Percentiles rank a stretch among this genome's conserved stretches.
These are phyloP conservation scores for Plasmodium coatneyi DNA, from an alignment of 169 alveolate species.

Conservation along the genomic window DNA sequence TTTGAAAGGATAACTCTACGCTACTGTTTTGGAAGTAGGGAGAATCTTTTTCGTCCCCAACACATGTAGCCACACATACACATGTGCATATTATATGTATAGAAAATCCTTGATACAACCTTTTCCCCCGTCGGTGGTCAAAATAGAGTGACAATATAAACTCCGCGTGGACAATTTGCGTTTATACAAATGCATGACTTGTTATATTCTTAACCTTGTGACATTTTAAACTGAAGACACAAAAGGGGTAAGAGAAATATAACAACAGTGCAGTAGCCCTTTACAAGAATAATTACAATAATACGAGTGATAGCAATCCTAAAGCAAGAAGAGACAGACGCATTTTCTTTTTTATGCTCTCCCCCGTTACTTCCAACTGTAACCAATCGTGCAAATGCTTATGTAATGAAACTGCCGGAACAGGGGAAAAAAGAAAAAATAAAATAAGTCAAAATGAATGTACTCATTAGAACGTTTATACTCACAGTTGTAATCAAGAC, in stretches of 20 bases:
- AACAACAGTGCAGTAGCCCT: neutral
- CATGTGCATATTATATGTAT: neutral
- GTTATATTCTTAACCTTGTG: neutral
- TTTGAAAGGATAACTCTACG: neutral
- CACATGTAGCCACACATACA: neutral
- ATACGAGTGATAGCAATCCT: neutral
- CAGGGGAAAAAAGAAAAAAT: neutral
- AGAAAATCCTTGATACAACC: neutral
- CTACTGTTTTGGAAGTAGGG: neutral
- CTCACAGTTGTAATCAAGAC: constrained; percentile 31
- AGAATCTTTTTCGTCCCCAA: neutral
- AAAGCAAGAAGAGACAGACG: neutral
- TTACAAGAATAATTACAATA: neutral
- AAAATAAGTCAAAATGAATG: constrained; percentile 42
- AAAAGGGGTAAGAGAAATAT: neutral
- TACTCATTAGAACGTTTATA: constrained; percentile 7
- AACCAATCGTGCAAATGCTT: constrained; percentile 8
- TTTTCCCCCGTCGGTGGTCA: neutral
- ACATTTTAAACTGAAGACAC: neutral
- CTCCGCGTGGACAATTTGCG: neutral
- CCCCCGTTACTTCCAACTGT: neutral
- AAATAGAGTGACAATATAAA: neutral
- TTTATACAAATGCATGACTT: neutral
- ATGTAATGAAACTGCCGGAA: constrained; percentile 30
- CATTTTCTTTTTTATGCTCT: neutral